Base-by-base conservation (phyloP, 331 rosid genomes). In the Telfairia occidentalis region DNA sequence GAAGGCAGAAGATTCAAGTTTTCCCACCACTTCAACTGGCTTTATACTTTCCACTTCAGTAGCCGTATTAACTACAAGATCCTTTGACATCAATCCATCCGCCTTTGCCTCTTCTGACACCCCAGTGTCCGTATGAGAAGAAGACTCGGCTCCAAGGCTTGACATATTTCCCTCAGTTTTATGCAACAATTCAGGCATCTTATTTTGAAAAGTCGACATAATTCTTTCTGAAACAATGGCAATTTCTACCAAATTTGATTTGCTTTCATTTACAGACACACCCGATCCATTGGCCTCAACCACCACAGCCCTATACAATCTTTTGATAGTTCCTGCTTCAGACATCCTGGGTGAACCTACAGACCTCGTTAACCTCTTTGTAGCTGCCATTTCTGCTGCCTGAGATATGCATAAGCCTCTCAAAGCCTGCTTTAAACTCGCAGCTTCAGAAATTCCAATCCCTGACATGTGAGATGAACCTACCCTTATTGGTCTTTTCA, bases 381-480 rank as follows among this genome's bases (percentile, higher is more conserved):
- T 81, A 76, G 98, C 98, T 82, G 98, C 98, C 92, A 92, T 90
- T 81, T 95, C 97, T 34, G 98, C 92, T 74, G 98, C 98, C 89
- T 95, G 98, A 71, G 98, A 90, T 73, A 95, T 91, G 78, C 97
- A 91, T 64, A 95, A 78, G 43, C 98, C 98, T 85, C 98, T 86
- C 49, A 95, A 88, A 19, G 98, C 98, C 82, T 95, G 96, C 88
- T 95, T 95, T 83, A 95, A 92, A 83, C 97, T 95, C 28, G 82
- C 97, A 74, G 96, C 87, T 75, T 90, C 98, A 3, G 98, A 85
- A 76, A 95, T 90, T 82, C 98, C 98, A 75, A 95, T 91, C 73
- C 98, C 96, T 7, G 97, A 82, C 37, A 88, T 86, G 77, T 89
- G 86, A 35, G 96, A 84, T 48, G 92, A 79, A 83, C 87, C 80